phyloP scores from a whole-genome alignment of 495 filamentous ascomycete species.

The Daldinia bambusicola region DNA sequence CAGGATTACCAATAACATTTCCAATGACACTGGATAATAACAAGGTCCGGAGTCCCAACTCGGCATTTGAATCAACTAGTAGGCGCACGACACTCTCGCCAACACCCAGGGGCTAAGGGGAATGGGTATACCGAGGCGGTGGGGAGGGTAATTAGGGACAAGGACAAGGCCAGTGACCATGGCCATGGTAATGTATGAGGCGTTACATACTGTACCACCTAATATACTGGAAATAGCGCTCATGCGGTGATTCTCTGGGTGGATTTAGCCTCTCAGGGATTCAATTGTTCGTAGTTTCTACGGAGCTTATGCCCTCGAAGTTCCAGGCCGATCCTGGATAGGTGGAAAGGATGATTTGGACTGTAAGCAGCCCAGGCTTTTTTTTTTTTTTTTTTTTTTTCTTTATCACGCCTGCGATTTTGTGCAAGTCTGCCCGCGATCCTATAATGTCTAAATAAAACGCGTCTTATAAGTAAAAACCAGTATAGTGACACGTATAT shows the following conservation, averaged over 20 bases:
- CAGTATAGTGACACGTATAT: background rate
- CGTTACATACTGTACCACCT: background rate
- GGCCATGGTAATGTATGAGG: background rate
- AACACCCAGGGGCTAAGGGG: background rate
- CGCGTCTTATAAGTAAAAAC: background rate
- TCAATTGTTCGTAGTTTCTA: background rate
- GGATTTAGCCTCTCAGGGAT: background rate
- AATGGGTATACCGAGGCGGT: background rate
- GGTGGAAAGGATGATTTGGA: background rate
- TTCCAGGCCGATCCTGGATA: background rate
- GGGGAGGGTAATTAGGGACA: background rate
- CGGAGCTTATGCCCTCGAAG: background rate
- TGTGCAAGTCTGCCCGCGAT: background rate
- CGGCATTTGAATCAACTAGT: background rate
- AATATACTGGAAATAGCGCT: background rate
- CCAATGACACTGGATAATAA: background rate
- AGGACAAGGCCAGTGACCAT: background rate
- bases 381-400: background rate
- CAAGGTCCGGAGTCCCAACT: background rate
- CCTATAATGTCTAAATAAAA: background rate
- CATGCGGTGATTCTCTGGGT: background rate
- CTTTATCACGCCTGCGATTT: background rate
- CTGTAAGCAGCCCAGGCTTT: background rate
- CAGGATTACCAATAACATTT: background rate
- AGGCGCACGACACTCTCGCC: conserved; percentile 1